Evolutionary conservation across 108 stramenopile genomes (phyloP), one percentile per base, ranked within the genome.

Genomic region (Pelagomonas calceolata): DNA sequence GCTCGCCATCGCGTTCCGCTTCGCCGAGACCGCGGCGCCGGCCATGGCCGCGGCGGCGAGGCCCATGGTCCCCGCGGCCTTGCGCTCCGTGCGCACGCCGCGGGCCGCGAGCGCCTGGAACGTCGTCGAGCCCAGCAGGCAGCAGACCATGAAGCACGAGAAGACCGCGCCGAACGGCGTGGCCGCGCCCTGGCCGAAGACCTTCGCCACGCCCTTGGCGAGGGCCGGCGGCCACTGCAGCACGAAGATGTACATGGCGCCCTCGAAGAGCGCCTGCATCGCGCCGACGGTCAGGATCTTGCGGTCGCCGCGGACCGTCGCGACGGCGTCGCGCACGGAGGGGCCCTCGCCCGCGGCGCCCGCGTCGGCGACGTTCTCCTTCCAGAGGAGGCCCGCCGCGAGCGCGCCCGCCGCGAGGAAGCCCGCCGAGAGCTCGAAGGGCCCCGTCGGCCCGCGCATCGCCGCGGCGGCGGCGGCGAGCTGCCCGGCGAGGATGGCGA

Each of bases 191-290:
- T 66, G 36, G 68, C 88, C 81, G 78, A 89, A 90, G 51, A 80
- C 76, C 12, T 79, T 77, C 35, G 70, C 67, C 45, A 91, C 79
- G 66, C 88, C 89, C 72, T 72, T 76, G 66, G 78, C 75, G 34
- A 97, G 83, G 26, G 90, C 89, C 5, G 96, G 96, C 32, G 94
- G 92, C 96, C 96, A 97, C 75, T 93, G 84, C 30, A 95, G 81
- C 14, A 97, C 93, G 75, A 94, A 97, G 66, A 92, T 90, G 77
- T 94, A 95, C 94, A 95, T 97, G 67, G 93, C 92, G 30, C 89
- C 93, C 77, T 97, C 96, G 74, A 95, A 97, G 34, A 94, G 70
- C 32, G 89, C 88, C 83, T 97, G 96, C 39, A 89, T 88, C 18
- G 89, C 84, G 17, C 93, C 95, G n/a, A 95, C 89, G 76, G 93